Evolutionary conservation across 768 basidiomycete species (phyloP), one percentile per base, ranked within the genome.

Genomic region (Auricularia sp.): DNA sequence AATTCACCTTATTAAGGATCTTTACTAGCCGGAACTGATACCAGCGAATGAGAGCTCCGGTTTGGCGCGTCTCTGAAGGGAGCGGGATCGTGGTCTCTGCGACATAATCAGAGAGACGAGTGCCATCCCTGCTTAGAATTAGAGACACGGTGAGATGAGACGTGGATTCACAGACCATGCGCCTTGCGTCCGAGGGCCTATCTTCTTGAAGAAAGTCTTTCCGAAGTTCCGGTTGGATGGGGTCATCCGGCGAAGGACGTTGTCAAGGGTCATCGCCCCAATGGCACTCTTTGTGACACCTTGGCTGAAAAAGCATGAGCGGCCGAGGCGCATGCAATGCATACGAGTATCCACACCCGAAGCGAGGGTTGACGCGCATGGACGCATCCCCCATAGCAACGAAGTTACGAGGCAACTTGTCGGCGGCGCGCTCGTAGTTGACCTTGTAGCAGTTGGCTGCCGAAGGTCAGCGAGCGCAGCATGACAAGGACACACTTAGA

Each of bases 301-400:
- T 51, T 72, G 71, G 66, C 34, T 62, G 14, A 16, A 23, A n/a
- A n/a, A 12, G 3, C 21, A 39, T 18, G 42, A 39, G n/a, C 35
- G 11, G n/a, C 18, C 3, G 43, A 16, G 21, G 1, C 21, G n/a
- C 21, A 7, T 4, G 53, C 2, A 12, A 61, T 12, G 1, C 6
- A 18, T 8, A n/a, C 7, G 34, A 7, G 11, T 35, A 1, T 8
- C 39, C 62, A 36, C 33, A 69, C 68, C 67, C 71, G 62, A 62
- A 66, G 6, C 67, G 54, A 7, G 72, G 72, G 51, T 71, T 71
- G 8, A 72, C 34, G 44, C 56, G 56, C 74, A 76, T 72, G 12
- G 74, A 70, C 42, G 74, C 72, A 59, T 77, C 76, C 16, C 76
- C 76, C n/a, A 77, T 14, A 1, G 74, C 76, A 42, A 76, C 66